Evolutionary conservation across 2,329 filamentous ascomycete species (phyloP).

Genomic region (Talaromyces sp.): DNA sequence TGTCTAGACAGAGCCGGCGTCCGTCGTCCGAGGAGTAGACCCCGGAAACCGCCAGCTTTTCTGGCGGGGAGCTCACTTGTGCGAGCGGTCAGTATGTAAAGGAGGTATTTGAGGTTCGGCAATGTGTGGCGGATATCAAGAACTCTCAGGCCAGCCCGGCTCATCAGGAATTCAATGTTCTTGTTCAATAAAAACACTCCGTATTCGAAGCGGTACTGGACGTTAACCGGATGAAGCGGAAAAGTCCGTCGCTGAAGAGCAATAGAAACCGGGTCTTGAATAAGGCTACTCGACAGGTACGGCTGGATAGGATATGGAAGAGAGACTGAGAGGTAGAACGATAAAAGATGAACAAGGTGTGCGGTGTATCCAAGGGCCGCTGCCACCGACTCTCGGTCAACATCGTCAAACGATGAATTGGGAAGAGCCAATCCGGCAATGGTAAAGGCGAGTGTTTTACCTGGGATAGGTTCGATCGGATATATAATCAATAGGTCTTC

Average conservation of each 20-base stretch:
- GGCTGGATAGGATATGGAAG: conserved; percentile 75
- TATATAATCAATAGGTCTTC: conserved; percentile 77
- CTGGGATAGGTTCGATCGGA: conserved; percentile 65
- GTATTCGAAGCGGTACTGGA: conserved; percentile 91
- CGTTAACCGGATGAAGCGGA: conserved; percentile 70
- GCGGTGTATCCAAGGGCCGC: conserved; percentile 79
- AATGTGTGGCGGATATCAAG: conserved; percentile 89
- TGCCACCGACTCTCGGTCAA: conserved; percentile 63
- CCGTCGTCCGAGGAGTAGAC: conserved; percentile 35
- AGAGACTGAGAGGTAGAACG: conserved; percentile 74
- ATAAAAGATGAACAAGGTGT: conserved; percentile 68
- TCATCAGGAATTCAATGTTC: conserved; percentile 71
- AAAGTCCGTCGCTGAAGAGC: conserved; percentile 62
- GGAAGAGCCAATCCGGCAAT: conserved; percentile 76
- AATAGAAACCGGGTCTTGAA: conserved; percentile 66
- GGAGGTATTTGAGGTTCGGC: conserved; percentile 86
- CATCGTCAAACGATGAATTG: conserved; percentile 71
- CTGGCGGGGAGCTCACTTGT: conserved; percentile 56
- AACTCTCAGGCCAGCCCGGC: conserved; percentile 66
- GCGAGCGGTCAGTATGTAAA: conserved; percentile 84
- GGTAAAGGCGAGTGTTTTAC: conserved; percentile 70
- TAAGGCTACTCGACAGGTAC: conserved; percentile 68
- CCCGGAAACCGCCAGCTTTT: conserved; percentile 52
- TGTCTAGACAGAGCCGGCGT: conserved; percentile 35
- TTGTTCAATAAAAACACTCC: conserved; percentile 96